Base-by-base conservation (phyloP, 495 filamentous ascomycete species). In the Cercophora sp. region DNA sequence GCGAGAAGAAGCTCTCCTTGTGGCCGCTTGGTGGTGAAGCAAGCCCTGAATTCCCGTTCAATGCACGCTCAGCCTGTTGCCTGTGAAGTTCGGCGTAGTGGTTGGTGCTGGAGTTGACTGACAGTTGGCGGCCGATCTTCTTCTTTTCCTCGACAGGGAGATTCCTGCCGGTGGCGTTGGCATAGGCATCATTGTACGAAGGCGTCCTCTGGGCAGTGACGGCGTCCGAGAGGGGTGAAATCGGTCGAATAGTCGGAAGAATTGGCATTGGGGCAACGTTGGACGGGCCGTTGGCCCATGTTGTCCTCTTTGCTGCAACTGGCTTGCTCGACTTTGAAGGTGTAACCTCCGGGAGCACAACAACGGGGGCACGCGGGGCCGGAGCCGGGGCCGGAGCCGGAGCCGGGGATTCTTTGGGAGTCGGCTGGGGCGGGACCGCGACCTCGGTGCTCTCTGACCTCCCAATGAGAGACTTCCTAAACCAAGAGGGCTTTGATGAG, bases 251-350 rank as follows among this genome's bases (percentile, higher is more conserved):
- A 5, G 94, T 96, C 16, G 94, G 94, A 32, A 99, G 75, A 54
- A 99, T 99, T 16, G 90, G 93, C 85, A 99, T 99, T 4, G 94
- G 94, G 34, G 93, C 92, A 25, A 85, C 87, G 63, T 87, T 94
- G 5, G 85, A 82, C 13, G 77, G 76, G 5, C 85, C 85, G 65
- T 86, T 87, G n/a, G 79, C 80, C 91, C 91, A 96, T 13, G 91
- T 96, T 10, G 87, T 82, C 62, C 91, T 82, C 70, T 96, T 96
- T 54, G 66, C 73, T 10, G 79, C 73, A 34, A 75, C 69, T 1
- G 85, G 81, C 41, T 82, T 81, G n/a, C n/a, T n/a, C 11, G 74
- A 58, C 67, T 90, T 93, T 10, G 67, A 59, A 31, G 65, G 56
- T 2, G 70, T 66, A 13, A 70, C 56, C 18, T 86, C 83, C 27